These are phyloP conservation scores for Piloderma croceum DNA, from an alignment of 768 basidiomycete genomes.

Conservation along the genomic window DNA sequence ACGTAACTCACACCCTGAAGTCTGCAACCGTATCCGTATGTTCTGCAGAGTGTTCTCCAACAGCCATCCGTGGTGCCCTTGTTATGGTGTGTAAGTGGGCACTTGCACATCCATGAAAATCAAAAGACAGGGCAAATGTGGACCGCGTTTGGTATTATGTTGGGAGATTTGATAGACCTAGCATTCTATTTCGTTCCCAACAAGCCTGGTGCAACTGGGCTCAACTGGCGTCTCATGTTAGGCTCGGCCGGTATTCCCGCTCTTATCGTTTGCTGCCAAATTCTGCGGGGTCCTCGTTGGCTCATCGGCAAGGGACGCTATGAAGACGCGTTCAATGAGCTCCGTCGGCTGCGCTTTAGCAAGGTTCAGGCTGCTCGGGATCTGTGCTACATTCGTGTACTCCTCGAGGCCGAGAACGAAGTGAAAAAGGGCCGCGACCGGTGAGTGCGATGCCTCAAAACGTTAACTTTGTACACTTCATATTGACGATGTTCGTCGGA, in stretches of 20 bases:
- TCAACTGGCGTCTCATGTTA: slow-evolving; percentile 67
- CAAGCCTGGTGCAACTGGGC: slow-evolving; percentile 39
- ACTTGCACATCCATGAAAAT: too few relatives aligned
- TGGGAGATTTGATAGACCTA: slow-evolving; percentile 44
- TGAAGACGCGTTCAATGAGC: slow-evolving; percentile 44
- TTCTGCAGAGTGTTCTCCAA: slow-evolving; percentile 54
- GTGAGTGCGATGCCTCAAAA: too few relatives aligned
- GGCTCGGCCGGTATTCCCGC: slow-evolving; percentile 31
- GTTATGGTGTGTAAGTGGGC: slow-evolving; percentile 71
- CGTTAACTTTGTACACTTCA: too few relatives aligned
- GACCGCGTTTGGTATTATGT: slow-evolving; percentile 63
- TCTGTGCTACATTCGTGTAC: too few relatives aligned
- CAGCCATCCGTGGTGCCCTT: slow-evolving; percentile 55
- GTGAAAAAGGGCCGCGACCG: too few relatives aligned
- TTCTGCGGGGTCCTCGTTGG: slow-evolving; percentile 59
- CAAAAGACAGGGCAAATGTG: slow-evolving; percentile 57
- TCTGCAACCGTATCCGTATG: slow-evolving; percentile 49
- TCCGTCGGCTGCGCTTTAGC: slow-evolving; percentile 42
- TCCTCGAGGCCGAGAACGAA: too few relatives aligned
- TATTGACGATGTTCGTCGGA: too few relatives aligned
- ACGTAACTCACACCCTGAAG: too few relatives aligned
- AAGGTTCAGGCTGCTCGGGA: slow-evolving; percentile 51
- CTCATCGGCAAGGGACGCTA: slow-evolving; percentile 51
- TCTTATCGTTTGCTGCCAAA: slow-evolving; percentile 28
- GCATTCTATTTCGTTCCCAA: slow-evolving; percentile 47